Evolutionary conservation across 2,329 filamentous ascomycete genomes (phyloP), one percentile per base, ranked within the genome.

Genomic region (Colletotrichum sp.): DNA sequence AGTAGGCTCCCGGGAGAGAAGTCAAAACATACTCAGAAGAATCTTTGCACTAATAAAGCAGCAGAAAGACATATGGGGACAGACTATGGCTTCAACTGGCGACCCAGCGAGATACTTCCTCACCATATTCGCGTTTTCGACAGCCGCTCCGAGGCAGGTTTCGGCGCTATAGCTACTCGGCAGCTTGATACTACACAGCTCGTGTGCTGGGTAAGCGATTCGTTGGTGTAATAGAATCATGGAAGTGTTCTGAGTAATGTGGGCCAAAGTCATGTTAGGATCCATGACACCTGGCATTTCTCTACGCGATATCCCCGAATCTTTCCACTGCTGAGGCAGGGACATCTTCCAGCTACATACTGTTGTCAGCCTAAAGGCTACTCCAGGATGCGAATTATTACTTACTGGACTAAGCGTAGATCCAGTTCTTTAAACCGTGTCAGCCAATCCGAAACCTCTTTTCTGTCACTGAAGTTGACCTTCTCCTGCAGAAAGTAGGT

Each of bases 141-240:
- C 79, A 0, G 87, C 87, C 0, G 88, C 87, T 1, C 82, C 78
- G 48, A 86, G 81, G 73, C 88, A 89, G 0, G 88, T 89, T 70
- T 89, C 88, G 5, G 86, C 86, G 64, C 86, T 88, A 34, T 83
- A 87, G 2, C 81, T 78, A 66, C 83, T 88, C 0, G 88, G 87
- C 16, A 88, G 76, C 64, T 60, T 79, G 77, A 77, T 67, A 73
- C 38, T 81, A 83, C 82, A 7, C 81, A 79, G 6, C 79, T 75
- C 1, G 78, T 80, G 6, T 34, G 67, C 73, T 0, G 86, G 86
- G 55, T 86, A 88, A 1, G 87, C 87, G 52, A 89, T 88, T 8
- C 81, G 80, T 61, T 89, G 87, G 71, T 89, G 87, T 0, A 89
- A 78, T 1, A 89, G 80, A 28, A 89, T 88, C 80, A 88, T 87